Conservation (phyloP, 176 grass and related monocot species). For the Zoysia pacifica region DNA sequence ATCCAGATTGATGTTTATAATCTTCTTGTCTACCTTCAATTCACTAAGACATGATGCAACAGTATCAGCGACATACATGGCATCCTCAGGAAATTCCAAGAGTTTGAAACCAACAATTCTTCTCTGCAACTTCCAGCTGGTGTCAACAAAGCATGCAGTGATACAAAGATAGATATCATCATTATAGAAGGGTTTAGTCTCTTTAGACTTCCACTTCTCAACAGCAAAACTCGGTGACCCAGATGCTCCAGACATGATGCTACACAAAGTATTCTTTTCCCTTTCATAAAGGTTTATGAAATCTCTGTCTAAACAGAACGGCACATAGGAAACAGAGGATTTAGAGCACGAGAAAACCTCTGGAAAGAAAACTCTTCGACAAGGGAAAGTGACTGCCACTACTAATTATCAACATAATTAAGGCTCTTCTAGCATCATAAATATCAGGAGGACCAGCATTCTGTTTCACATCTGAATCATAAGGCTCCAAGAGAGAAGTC, state of each 20-base stretch:
- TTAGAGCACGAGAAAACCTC: background rate
- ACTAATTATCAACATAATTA: slow-evolving; percentile 20
- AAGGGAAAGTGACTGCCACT: slow-evolving; percentile 24
- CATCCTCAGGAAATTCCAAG: slow-evolving; percentile 35
- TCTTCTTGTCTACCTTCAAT: slow-evolving; percentile 28
- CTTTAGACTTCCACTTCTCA: slow-evolving; percentile 26
- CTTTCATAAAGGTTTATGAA: slow-evolving; percentile 16
- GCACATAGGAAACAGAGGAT: background rate
- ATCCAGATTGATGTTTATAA: slow-evolving; percentile 42
- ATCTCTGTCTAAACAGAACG: slow-evolving; percentile 15
- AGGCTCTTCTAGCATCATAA: slow-evolving; percentile 22
- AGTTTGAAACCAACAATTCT: slow-evolving; percentile 32
- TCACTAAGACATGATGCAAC: background rate
- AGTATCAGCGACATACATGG: background rate
- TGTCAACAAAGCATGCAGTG: slow-evolving; percentile 35
- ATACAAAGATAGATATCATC: slow-evolving; percentile 35
- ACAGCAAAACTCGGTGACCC: slow-evolving; percentile 17
- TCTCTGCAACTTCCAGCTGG: slow-evolving; percentile 32
- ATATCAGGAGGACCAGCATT: background rate
- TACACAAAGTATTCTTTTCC: slow-evolving; percentile 10
- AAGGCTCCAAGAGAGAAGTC: background rate
- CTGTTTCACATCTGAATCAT: background rate
- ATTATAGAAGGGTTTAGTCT: background rate
- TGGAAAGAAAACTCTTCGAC: background rate
- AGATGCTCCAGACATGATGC: slow-evolving; percentile 19